A percentile compares a stretch with the other conserved stretches of the same genome.
Evolutionary conservation across 768 basidiomycete genomes (phyloP).

Genomic region (Hysterangium stoloniferum): DNA sequence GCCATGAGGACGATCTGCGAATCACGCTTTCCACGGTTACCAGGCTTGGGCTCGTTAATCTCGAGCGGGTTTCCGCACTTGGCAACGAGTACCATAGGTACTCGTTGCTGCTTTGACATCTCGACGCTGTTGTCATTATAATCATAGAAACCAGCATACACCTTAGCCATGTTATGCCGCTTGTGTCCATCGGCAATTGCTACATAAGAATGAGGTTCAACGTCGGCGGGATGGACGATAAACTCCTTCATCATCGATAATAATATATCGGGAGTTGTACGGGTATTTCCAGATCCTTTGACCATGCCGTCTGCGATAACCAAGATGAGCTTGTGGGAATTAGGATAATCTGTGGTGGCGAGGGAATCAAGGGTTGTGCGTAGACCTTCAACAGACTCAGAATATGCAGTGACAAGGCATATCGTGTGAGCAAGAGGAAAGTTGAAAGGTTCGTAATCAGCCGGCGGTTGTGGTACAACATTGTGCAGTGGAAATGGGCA

Average conservation of each 20-base stretch:
- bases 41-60: slow-evolving; percentile 83
- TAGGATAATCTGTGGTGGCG: slow-evolving; percentile 97
- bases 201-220: slow-evolving; percentile 92
- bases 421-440: slow-evolving; percentile 93
- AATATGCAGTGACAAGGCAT: slow-evolving; percentile 96
- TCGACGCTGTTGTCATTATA: slow-evolving; percentile 91
- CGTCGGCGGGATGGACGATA: slow-evolving; percentile 68
- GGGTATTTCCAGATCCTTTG: slow-evolving; percentile 82
- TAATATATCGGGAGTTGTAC: slow-evolving; percentile 92
- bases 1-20: slow-evolving; percentile 96
- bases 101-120: slow-evolving; percentile 88
- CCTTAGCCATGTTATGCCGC: slow-evolving; percentile 98
- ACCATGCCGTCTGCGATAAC: slow-evolving; percentile 99
- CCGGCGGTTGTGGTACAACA: slow-evolving; percentile 87
- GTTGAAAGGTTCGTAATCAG: slow-evolving; percentile 91
- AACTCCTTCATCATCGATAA: slow-evolving; percentile 97
- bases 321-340: slow-evolving; percentile 91
- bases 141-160: slow-evolving; percentile 94
- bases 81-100: slow-evolving; percentile 92
- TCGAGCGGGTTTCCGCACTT: slow-evolving; percentile 94
- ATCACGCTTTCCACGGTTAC: slow-evolving; percentile 98
- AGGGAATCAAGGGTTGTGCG: slow-evolving; percentile 97
- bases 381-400: slow-evolving; percentile 92
- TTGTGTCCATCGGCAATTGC: slow-evolving; percentile 99
- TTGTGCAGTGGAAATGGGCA: slow-evolving; percentile 92